phyloP scores from a whole-genome alignment of 164 flowering plant species.

The Vitis amurensis region DNA sequence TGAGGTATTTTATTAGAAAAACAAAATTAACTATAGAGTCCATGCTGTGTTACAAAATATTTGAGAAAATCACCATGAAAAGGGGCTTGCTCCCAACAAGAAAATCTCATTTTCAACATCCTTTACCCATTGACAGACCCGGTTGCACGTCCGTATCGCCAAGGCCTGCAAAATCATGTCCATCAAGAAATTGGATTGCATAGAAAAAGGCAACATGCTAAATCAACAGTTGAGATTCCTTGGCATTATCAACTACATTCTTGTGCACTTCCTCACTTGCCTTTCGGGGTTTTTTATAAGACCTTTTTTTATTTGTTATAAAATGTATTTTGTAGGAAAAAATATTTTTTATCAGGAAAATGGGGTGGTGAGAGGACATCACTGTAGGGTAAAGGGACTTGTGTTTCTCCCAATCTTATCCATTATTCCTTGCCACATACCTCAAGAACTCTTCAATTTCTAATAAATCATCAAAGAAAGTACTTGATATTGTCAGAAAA shows the following conservation, averaged over 20 bases:
- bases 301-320: too few species aligned
- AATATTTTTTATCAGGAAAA: too few species aligned
- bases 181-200: slow-evolving; percentile 6
- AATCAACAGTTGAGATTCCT: background rate
- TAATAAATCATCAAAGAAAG: too few species aligned
- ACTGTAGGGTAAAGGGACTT: too few species aligned
- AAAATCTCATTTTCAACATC: slow-evolving; percentile 93
- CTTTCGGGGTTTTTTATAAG: too few species aligned
- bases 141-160: slow-evolving; percentile 92
- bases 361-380: too few species aligned
- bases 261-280: too few species aligned
- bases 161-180: slow-evolving; percentile 56
- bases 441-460: too few species aligned
- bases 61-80: slow-evolving; percentile 72
- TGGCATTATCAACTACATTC: background rate
- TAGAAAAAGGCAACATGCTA: background rate
- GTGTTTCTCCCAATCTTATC: too few species aligned
- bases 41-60: slow-evolving; percentile 25
- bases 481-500: too few species aligned
- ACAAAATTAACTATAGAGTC: slow-evolving; percentile 7
- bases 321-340: too few species aligned
- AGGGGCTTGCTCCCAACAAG: slow-evolving; percentile 96
- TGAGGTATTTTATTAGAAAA: background rate
- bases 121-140: slow-evolving; percentile 93
- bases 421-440: too few species aligned